Base-by-base conservation (phyloP, 1,139 yeast genomes). In the Blastobotrys persicus region DNA sequence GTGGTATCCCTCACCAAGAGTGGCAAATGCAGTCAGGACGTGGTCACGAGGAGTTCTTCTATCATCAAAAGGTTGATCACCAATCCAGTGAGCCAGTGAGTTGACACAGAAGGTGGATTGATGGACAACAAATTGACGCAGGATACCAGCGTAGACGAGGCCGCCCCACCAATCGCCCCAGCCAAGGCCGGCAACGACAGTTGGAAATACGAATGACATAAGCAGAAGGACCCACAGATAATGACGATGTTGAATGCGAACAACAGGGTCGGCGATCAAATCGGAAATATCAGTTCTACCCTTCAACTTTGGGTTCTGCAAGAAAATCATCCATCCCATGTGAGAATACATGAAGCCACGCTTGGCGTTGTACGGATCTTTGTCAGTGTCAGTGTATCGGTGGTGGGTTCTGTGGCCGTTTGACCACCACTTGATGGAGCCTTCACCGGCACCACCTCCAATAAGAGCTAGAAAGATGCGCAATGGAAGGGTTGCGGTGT, bases 101-200 rank as follows among this genome's bases (percentile, higher is more conserved):
- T 92, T 92, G 66, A 92, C 97, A 73, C 98, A 92, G 81, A 92
- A 92, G 37, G 98, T 92, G 39, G 96, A 97, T 74, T 92, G 98
- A 76, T 92, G 98, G 58, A 91, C 92, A 62, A 80, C 74, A 64
- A 83, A 83, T 51, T 88, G 79, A 72, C 94, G 85, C 58, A 91
- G 70, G 58, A 92, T 74, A 62, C 98, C 98, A 31, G 88, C 97
- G 67, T 88, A 92, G 61, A 92, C 76, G 58, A 88, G 82, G 2
- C 98, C 98, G 55, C 98, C 98, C 77, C 79, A 74, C 73, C 81
- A 89, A 71, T 92, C 98, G 63, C 88, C 85, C 85, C 95, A 92
- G 52, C 80, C 74, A 55, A 79, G 72, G 45, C 96, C 95, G 56
- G 95, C 89, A 54, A 87, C 66, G 17, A 86, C 49, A 50, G 84